Evolutionary conservation across 441 rosid genomes (phyloP), one percentile per base, ranked within the genome.

Genomic region (Populus trichocarpa): DNA sequence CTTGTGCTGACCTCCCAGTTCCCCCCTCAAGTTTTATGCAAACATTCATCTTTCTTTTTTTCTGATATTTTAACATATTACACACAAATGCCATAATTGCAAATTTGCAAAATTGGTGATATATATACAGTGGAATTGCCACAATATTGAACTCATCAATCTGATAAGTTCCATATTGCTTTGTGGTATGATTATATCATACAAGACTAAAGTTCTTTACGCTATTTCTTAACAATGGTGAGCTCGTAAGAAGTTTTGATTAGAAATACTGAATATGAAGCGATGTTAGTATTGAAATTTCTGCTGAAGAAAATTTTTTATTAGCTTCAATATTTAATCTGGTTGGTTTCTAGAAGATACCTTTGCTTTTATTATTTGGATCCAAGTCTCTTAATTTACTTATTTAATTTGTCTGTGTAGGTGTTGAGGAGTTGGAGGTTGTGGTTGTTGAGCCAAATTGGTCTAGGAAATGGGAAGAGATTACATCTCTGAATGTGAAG

Each of bases 401-500:
- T 75, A 72, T 71, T 75, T 40, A 80, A 3, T 79, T 70, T 82
- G 53, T 14, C 68, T 59, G 33, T 75, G 16, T 85, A 93, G 99
- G 85, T 65, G 71, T 86, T 78, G 97, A 92, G 90, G 97, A 91
- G 85, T 84, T 96, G 86, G 88, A 89, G 87, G 85, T 94, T 85
- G 87, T 85, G 1, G 88, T 87, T 74, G 74, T 76, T 80, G 97
- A 93, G 73, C 84, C 86, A 61, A 84, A 89, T 74, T 96, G 99
- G 98, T 84, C 87, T 12, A 86, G 84, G 84, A 90, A 84, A 85
- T 88, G 86, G 85, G 89, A 91, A 61, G 81, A 85, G 67, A 90
- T 96, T 57, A 80, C 81, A 70, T 88, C 89, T 50, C 81, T 93
- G 86, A 92, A 90, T 88, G 85, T 59, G 68, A 94, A 86, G 85